phyloP scores from a whole-genome alignment of 2,329 filamentous ascomycete species.

The Salinomyces thailandicus region DNA sequence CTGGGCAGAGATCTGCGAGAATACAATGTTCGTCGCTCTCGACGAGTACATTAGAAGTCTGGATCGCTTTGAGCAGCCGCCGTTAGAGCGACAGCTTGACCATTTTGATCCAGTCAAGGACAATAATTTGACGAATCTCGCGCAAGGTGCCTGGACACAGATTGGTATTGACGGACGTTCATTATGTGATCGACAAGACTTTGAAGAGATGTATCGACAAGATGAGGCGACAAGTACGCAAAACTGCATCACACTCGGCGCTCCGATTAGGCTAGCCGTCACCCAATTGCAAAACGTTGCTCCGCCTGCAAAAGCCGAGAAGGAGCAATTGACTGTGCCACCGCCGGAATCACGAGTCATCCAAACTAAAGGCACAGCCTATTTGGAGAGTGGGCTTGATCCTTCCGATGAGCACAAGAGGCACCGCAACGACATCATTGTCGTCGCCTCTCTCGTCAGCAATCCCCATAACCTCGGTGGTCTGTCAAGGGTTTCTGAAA shows the following conservation, averaged over 20 bases:
- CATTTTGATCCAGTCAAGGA: slow-evolving; percentile 34
- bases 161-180: slow-evolving; percentile 34
- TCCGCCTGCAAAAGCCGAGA: not conserved
- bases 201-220: slow-evolving; percentile 26
- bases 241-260: slow-evolving; percentile 25
- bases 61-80: slow-evolving; percentile 33
- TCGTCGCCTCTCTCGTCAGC: slow-evolving; percentile 42
- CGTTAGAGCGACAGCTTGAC: slow-evolving; percentile 29
- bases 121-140: slow-evolving; percentile 34
- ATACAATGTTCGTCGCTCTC: slow-evolving; percentile 32
- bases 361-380: slow-evolving; percentile 42
- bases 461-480: slow-evolving; percentile 42
- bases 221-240: slow-evolving; percentile 9
- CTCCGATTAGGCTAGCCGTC: not conserved
- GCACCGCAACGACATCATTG: slow-evolving; percentile 30
- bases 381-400: slow-evolving; percentile 28
- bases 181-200: slow-evolving; percentile 30
- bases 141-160: slow-evolving; percentile 35
- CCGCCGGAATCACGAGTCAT: slow-evolving; percentile 25
- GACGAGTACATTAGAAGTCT: slow-evolving; percentile 35
- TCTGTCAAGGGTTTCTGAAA: slow-evolving; percentile 41
- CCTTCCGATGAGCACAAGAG: slow-evolving; percentile 10
- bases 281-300: not conserved
- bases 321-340: not conserved
- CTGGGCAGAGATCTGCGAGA: slow-evolving; percentile 29